phyloP scores from a whole-genome alignment of 345 rosid species.

The Citrus trifoliata region DNA sequence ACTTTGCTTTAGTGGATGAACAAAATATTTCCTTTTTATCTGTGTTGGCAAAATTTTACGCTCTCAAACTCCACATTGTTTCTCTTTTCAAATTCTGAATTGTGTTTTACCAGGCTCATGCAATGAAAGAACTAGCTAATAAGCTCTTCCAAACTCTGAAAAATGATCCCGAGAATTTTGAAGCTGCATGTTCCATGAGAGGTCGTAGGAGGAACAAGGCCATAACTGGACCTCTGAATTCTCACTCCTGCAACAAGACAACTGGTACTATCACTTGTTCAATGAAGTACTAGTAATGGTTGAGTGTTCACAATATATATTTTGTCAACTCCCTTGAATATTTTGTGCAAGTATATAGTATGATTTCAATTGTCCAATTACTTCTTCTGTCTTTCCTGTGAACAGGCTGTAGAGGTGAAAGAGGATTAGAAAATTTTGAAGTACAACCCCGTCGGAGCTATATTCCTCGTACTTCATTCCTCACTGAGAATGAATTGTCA shows the following conservation, averaged over 20 bases:
- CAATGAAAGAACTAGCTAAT: slow-evolving; percentile 30
- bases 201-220: slow-evolving; percentile 22
- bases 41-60: neutral
- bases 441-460: slow-evolving; percentile 13
- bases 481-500: slow-evolving; percentile 13
- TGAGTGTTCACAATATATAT: neutral
- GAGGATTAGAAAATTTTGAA: neutral
- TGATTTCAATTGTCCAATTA: neutral
- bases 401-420: slow-evolving; percentile 10
- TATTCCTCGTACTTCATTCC: slow-evolving; percentile 8
- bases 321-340: neutral
- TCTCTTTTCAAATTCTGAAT: slow-evolving; percentile 4
- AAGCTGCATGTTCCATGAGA: slow-evolving; percentile 15
- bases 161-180: slow-evolving; percentile 24
- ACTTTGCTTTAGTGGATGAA: slow-evolving; percentile 1
- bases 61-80: neutral
- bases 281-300: neutral
- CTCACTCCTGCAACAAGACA: neutral
- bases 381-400: neutral
- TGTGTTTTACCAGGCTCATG: slow-evolving; percentile 29
- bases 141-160: slow-evolving; percentile 26
- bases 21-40: neutral
- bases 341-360: neutral
- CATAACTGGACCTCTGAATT: slow-evolving; percentile 6
- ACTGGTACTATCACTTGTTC: slow-evolving; percentile 4